Base-by-base conservation (phyloP, 768 basidiomycete species). In the Mycena capillaripes region DNA sequence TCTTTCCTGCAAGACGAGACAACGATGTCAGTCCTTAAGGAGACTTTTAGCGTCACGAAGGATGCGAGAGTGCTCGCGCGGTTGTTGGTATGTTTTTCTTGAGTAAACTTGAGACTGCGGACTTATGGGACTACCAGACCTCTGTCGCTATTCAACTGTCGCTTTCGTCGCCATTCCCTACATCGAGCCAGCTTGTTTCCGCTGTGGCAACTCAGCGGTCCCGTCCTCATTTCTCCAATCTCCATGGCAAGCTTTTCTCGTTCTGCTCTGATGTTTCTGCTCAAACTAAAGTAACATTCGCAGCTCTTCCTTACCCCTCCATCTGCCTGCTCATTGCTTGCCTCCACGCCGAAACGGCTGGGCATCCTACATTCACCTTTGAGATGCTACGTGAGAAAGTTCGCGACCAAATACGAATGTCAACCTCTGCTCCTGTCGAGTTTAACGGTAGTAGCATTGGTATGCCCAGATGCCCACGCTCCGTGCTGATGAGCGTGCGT, bases 351-450 rank as follows among this genome's bases (percentile, higher is more conserved):
- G 83, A 90, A 29, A 92, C 91, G 12, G 89, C 90, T 8, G 97
- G 97, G 0, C 92, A 96, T 70, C 86, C 93, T 23, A 83, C 84
- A 17, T 91, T 98, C 81, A 98, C 95, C 34, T 97, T 99, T 78
- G 95, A 97, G 76, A 96, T 97, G 92, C 88, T 97, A 10, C 88
- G 93, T 72, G 94, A 95, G 62, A 86, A 87, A 36, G 96, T 97
- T 79, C 89, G 90, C 25, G 89, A 91, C 71, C 93, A 95, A 81
- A 87, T 93, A 23, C 90, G 92, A 25, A 86, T 90, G 25, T 93
- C 94, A 8, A 86, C 87, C 12, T 89, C 92, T 10, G 93, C 94
- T 0, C 95, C 95, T 1, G 89, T 96, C 23, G 91, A 92, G 61
- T 79, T 95, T 50, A 89, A 90, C 73, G 92, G 94, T 11, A 91